Evolutionary conservation across 148 eudicot species (phyloP), one percentile per base, ranked within the genome.

Genomic region (Silene uniflora): DNA sequence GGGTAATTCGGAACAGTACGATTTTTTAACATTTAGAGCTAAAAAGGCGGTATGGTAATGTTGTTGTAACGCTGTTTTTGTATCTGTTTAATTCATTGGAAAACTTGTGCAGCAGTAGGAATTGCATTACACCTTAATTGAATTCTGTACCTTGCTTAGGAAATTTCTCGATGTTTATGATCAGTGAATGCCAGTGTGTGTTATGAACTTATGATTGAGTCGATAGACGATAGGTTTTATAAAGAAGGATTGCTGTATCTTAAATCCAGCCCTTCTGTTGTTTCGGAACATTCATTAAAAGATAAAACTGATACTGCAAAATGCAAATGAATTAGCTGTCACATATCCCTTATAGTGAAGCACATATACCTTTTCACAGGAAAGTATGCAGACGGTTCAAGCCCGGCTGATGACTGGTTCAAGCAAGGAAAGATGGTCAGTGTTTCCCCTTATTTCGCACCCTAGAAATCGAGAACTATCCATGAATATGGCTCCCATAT

Each of bases 331-430:
- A 68, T 52, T 44, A 44, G 16, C 44, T 2, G 25, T 68, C 6
- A 39, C 55, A 44, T n/a, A 44, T 68, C 27, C 25, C 71, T 68
- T 44, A 68, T 17, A 19, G 73, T 69, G 59, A 56, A 69, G 59
- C 52, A n/a, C 10, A 25, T 44, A 13, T 71, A 16, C 44, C 67
- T 73, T 75, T 75, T 79, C 73, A 73, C 90, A 94, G 98, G 98
- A 61, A 94, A 94, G 87, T 94, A 94, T 72, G 80, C 96, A 14
- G 89, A 91, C 85, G 98, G 87, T 69, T 79, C 87, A 19, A 89
- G 86, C 73, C 93, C 98, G 0, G 98, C 98, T 54, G 96, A 93
- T 83, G 98, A 91, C 67, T 93, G 98, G 98, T 87, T 86, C 88
- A 87, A 88, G 82, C 84, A 86, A 85, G 99, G 99, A 67, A 92